Percentiles rank a stretch among this genome's conserved stretches.
Evolutionary conservation across 257 asterid genomes (phyloP).

Genomic region (Sherardia arvensis): DNA sequence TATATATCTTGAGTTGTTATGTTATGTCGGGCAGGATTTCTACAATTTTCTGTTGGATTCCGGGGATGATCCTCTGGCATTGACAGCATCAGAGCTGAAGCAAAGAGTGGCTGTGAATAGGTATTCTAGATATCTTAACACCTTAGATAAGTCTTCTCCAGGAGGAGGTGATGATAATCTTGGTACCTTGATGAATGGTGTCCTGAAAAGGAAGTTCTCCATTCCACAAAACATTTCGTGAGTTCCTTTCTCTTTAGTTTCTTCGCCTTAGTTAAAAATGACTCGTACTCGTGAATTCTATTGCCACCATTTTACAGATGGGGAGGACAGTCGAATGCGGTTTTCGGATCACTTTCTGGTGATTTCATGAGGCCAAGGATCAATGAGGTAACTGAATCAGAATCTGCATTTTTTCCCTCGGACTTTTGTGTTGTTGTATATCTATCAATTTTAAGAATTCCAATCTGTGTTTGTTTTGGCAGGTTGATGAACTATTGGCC

Average conservation of each 20-base stretch:
- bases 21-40: conserved; percentile 46
- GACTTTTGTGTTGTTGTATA: not conserved
- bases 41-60: conserved; percentile 80
- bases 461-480: conserved; percentile 1
- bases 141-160: conserved; percentile 39
- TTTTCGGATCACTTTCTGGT: conserved; percentile 40
- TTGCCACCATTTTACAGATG: conserved; percentile 37
- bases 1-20: not conserved
- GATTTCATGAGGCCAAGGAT: conserved; percentile 92
- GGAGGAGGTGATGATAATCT: conserved; percentile 51
- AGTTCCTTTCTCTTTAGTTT: conserved; percentile 16
- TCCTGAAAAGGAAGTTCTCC: conserved; percentile 58
- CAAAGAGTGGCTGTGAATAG: conserved; percentile 32
- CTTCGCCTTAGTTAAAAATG: not conserved
- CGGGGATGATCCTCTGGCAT: conserved; percentile 54
- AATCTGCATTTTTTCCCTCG: not conserved
- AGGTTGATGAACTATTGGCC: conserved; percentile 78
- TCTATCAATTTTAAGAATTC: not conserved
- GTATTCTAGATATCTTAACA: conserved; percentile 57
- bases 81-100: conserved; percentile 42
- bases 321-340: conserved; percentile 57
- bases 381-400: conserved; percentile 42
- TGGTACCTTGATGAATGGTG: conserved; percentile 63
- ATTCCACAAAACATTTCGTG: conserved; percentile 56
- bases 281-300: not conserved